Conservation (phyloP, 176 grass and related monocot species). For the Sorghum bicolor region DNA sequence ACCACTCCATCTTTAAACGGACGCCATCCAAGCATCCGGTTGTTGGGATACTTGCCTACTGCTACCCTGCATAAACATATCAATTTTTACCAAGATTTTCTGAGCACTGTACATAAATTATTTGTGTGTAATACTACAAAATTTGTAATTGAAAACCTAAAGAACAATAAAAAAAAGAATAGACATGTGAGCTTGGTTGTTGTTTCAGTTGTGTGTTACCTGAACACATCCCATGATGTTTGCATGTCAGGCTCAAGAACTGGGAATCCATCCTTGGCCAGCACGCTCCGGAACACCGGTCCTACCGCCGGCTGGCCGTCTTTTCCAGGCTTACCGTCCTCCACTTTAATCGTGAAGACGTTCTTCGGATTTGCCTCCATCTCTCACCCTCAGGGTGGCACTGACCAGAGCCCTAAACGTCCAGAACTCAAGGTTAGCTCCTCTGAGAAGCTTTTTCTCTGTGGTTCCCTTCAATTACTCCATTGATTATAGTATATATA, state of each 20-base stretch:
- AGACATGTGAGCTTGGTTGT: background rate
- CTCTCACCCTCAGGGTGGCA: slow-evolving; percentile 20
- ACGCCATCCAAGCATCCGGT: slow-evolving; percentile 94
- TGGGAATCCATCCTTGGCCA: slow-evolving; percentile 84
- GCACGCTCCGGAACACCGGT: slow-evolving; percentile 61
- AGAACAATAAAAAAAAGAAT: background rate
- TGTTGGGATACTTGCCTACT: slow-evolving; percentile 75
- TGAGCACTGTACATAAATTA: background rate
- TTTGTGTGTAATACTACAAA: background rate
- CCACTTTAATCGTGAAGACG: slow-evolving; percentile 62
- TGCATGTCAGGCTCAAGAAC: slow-evolving; percentile 48
- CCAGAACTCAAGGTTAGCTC: slow-evolving; percentile 23
- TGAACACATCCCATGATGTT: slow-evolving; percentile 98
- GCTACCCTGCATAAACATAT: slow-evolving; percentile 47
- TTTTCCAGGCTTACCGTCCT: slow-evolving; percentile 57
- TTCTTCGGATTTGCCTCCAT: slow-evolving; percentile 49
- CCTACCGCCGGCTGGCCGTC: slow-evolving; percentile 66
- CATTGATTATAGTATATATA: slow-evolving; percentile 3
- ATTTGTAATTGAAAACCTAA: background rate
- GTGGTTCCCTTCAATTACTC: background rate
- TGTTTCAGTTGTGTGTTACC: slow-evolving; percentile 42
- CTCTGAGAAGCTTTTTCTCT: background rate
- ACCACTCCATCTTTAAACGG: slow-evolving; percentile 78
- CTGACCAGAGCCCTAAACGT: background rate
- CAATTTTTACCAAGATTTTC: background rate